Percentiles rank a stretch among this genome's conserved stretches.
Evolutionary conservation across 148 eudicot species (phyloP).

Genomic region (Beta vulgaris): DNA sequence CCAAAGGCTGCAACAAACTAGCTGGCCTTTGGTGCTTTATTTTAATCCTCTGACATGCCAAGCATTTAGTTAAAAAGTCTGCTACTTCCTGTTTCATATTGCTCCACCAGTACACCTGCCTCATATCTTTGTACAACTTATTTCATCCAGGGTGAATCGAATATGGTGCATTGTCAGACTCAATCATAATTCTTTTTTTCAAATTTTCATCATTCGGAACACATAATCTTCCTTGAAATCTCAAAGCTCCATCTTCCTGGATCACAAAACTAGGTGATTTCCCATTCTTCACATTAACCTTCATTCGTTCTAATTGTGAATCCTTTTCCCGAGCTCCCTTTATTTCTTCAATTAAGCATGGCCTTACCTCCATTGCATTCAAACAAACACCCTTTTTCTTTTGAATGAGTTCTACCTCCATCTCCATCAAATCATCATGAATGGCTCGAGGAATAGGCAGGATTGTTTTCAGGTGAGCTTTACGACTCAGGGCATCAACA

Average conservation of each 20-base stretch:
- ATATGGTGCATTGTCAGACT: neutral
- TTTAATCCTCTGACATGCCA: too few relatives aligned
- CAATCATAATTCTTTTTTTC: neutral
- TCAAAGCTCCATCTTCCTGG: neutral
- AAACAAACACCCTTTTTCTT: too few relatives aligned
- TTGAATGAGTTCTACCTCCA: neutral
- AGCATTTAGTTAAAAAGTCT: too few relatives aligned
- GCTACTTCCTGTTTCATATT: slow-evolving; percentile 12
- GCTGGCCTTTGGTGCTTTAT: neutral
- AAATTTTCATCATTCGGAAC: neutral
- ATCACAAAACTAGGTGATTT: neutral
- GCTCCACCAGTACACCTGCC: neutral
- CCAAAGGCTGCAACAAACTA: neutral
- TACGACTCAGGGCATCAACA: neutral
- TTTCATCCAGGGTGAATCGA: neutral
- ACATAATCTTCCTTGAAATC: neutral
- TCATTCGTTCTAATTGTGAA: neutral
- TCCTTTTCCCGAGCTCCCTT: neutral
- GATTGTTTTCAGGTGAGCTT: neutral
- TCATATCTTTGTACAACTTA: slow-evolving; percentile 3
- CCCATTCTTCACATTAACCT: neutral
- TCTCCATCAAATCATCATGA: neutral
- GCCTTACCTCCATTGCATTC: too few relatives aligned
- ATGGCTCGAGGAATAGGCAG: too few relatives aligned
- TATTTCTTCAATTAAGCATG: neutral